Evolutionary conservation across 2,329 filamentous ascomycete species (phyloP).

Genomic region (Sporothrix dimorphospora): DNA sequence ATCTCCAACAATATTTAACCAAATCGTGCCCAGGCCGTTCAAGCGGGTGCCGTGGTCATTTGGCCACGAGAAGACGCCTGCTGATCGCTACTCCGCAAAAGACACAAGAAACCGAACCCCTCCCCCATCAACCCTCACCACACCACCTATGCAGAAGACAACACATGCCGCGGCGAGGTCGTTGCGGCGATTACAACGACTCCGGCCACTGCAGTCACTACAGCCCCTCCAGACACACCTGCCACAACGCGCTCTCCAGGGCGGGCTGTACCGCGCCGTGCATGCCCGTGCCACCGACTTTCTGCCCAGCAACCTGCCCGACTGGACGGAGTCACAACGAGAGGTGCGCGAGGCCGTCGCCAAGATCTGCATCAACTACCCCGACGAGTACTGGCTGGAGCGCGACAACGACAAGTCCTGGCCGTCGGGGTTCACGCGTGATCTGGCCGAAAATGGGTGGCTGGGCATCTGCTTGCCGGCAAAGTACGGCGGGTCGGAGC

Average conservation of each 20-base stretch:
- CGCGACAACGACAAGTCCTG: conserved; percentile 68
- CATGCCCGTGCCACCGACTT: conserved; percentile 14
- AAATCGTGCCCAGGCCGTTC: not conserved
- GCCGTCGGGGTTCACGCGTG: conserved; percentile 75
- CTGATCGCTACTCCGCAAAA: not conserved
- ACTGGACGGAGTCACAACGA: conserved; percentile 29
- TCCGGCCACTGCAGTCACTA: not conserved
- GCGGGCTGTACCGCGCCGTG: not conserved
- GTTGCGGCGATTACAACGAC: not conserved
- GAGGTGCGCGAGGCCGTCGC: conserved; percentile 30
- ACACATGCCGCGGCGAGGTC: not conserved
- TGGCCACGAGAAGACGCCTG: not conserved
- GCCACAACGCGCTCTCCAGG: not conserved
- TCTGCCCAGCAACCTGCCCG: conserved; percentile 10
- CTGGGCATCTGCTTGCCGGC: conserved; percentile 80
- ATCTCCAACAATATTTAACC: conserved; percentile 7
- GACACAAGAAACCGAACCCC: not conserved
- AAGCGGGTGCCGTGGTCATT: not conserved
- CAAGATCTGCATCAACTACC: conserved; percentile 49
- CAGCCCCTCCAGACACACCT: too few species aligned
- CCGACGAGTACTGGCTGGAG: conserved; percentile 60
- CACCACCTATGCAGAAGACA: not conserved
- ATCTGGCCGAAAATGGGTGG: conserved; percentile 75
- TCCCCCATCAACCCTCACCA: not conserved
- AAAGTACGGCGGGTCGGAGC: conserved; percentile 70